Conservation (phyloP, 1,139 yeast species). For the Chernovozyma aurita region DNA sequence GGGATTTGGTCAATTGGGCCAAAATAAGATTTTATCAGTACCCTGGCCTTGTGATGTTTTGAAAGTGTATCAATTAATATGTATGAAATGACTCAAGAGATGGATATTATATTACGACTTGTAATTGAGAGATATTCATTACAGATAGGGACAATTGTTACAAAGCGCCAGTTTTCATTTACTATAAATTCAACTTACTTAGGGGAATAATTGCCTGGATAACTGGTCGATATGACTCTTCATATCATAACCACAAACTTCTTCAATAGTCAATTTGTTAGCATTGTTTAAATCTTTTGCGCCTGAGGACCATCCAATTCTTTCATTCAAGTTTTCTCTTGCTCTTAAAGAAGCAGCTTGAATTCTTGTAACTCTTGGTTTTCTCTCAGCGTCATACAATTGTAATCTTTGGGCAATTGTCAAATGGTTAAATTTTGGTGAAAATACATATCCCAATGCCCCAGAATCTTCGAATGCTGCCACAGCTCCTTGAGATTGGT, state of each 20-base stretch:
- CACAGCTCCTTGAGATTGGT: conserved; percentile 28
- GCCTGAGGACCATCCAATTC: conserved; percentile 23
- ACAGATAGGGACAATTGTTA: too few species aligned
- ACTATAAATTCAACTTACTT: too few species aligned
- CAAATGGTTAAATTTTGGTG: conserved; percentile 15
- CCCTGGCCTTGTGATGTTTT: conserved; percentile 21
- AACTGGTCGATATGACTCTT: conserved; percentile 15
- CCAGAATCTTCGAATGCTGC: conserved; percentile 24
- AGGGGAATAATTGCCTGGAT: not conserved
- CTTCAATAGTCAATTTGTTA: conserved; percentile 24
- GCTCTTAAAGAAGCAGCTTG: conserved; percentile 26
- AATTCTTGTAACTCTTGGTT: conserved; percentile 22
- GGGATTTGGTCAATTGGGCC: conserved; percentile 18
- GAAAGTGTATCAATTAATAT: not conserved
- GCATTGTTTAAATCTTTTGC: conserved; percentile 13
- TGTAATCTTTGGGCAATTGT: conserved; percentile 16
- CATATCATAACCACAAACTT: conserved; percentile 27
- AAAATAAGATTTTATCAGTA: conserved; percentile 15
- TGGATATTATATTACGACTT: too few species aligned
- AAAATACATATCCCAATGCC: conserved; percentile 17
- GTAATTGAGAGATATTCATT: too few species aligned
- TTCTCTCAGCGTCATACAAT: conserved; percentile 19
- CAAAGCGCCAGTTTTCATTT: too few species aligned
- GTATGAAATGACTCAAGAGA: too few species aligned
- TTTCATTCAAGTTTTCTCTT: conserved; percentile 23